Percentiles rank a stretch among this genome's conserved stretches.
Evolutionary conservation across 352 stramenopile genomes (phyloP).

Genomic region (Globisporangium cylindrosporum): DNA sequence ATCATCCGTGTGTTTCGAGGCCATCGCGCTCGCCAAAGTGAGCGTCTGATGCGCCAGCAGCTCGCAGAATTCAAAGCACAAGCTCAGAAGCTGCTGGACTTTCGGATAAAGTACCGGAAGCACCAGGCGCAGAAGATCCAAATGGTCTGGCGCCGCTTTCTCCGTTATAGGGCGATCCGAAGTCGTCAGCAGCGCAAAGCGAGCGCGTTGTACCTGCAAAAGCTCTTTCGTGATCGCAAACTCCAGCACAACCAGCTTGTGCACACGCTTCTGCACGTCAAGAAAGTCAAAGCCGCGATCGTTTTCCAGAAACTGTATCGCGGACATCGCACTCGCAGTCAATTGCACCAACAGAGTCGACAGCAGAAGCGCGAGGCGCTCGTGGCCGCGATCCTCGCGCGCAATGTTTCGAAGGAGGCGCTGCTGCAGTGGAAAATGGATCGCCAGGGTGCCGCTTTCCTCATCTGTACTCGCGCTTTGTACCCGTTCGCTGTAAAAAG

Average conservation of each 20-base stretch:
- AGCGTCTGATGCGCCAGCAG: constrained; percentile 27
- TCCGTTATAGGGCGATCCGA: constrained; percentile 20
- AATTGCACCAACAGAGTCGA: constrained; percentile 15
- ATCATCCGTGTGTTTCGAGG: constrained; percentile 46
- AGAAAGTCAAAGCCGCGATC: constrained; percentile 34
- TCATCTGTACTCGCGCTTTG: constrained; percentile 39
- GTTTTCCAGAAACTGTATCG: constrained; percentile 39
- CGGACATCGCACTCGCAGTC: constrained; percentile 25
- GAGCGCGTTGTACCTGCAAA: constrained; percentile 34
- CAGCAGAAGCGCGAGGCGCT: constrained; percentile 25
- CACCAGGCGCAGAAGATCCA: constrained; percentile 52
- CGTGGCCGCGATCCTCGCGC: constrained; percentile 30
- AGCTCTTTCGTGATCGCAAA: constrained; percentile 30
- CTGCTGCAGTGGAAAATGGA: constrained; percentile 43
- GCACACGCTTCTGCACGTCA: constrained; percentile 29
- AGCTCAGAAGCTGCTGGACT: constrained; percentile 28
- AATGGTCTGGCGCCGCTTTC: constrained; percentile 40
- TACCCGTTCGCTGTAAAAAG: constrained; percentile 42
- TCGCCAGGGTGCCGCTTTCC: constrained; percentile 38
- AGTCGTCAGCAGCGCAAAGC: constrained; percentile 25
- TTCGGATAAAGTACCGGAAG: constrained; percentile 41
- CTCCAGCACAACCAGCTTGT: constrained; percentile 42
- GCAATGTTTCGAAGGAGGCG: constrained; percentile 39
- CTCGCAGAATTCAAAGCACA: constrained; percentile 24
- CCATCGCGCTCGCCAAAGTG: constrained; percentile 27